A percentile compares a stretch with the other conserved stretches of the same genome.
phyloP scores from a whole-genome alignment of 2,329 filamentous ascomycete species.

The Rutstroemia sydowiana region DNA sequence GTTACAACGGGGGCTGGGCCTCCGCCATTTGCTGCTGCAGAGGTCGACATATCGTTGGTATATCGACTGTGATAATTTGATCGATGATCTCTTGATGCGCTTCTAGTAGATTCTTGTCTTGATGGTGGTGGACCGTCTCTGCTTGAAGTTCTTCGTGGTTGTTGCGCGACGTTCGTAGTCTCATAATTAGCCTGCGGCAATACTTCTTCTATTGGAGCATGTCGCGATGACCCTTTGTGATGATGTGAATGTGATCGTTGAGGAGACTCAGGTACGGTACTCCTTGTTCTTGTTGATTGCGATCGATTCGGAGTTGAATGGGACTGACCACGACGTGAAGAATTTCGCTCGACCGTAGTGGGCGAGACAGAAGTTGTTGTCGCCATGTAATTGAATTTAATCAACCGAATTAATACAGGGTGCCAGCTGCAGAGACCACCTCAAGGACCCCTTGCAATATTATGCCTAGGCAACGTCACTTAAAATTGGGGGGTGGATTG shows the following conservation, averaged over 20 bases:
- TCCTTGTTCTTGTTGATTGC: slow-evolving; percentile 25
- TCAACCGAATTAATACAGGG: slow-evolving; percentile 11
- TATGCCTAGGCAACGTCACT: slow-evolving; percentile 3
- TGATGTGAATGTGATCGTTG: slow-evolving; percentile 22
- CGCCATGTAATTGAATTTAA: slow-evolving; percentile 17
- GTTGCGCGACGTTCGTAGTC: slow-evolving; percentile 52
- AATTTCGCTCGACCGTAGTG: slow-evolving; percentile 22
- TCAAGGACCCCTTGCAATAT: neutral
- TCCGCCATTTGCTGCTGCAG: slow-evolving; percentile 45
- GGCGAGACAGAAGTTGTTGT: slow-evolving; percentile 21
- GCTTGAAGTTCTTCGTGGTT: slow-evolving; percentile 25
- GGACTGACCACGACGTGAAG: slow-evolving; percentile 20
- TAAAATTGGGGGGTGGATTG: neutral
- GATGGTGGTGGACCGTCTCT: slow-evolving; percentile 24
- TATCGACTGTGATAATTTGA: slow-evolving; percentile 30
- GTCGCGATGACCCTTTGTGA: slow-evolving; percentile 34
- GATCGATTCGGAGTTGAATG: slow-evolving; percentile 24
- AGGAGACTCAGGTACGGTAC: slow-evolving; percentile 15
- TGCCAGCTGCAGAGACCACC: slow-evolving; percentile 12
- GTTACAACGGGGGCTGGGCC: slow-evolving; percentile 43
- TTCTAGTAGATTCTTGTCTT: slow-evolving; percentile 23
- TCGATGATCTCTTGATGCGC: slow-evolving; percentile 34
- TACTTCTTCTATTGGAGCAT: slow-evolving; percentile 35
- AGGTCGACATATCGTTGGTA: slow-evolving; percentile 40
- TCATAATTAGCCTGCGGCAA: slow-evolving; percentile 64